Base-by-base conservation (phyloP, 164 flowering plant genomes). In the Vitis rupestris region DNA sequence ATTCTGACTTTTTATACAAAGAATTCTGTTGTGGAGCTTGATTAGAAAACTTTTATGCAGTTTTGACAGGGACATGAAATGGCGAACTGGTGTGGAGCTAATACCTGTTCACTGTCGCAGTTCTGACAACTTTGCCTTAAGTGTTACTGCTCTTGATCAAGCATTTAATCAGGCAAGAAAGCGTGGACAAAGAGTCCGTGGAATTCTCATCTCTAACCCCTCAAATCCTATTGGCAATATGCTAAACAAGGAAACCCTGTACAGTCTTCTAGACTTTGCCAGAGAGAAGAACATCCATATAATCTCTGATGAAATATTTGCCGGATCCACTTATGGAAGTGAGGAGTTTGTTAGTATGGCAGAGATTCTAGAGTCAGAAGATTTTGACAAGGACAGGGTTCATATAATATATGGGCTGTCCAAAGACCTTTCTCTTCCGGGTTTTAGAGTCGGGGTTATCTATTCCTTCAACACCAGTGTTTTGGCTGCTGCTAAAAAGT, bases 381-480 rank as follows among this genome's bases (percentile, higher is more conserved):
- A 80, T 23, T 61, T 73, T 56, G 91, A 91, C 78, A 74, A 70
- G 69, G 74, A 75, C 50, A 82, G 91, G 75, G 83, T 92, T 67
- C 98, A 93, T 64, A 74, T 91, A 15, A 67, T 93, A 16, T 91
- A 91, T 73, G 93, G 94, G 44, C 75, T 91, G 52, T 93, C 98
- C 2, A 89, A 91, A 69, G 97, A 93, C 78, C 80, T 91, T 2
- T 89, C 89, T 61, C 76, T 91, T 64, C 88, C 97, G 0, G 97
- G 94, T 19, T 89, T 91, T 69, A 73, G 97, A 65, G 77, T 85
- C 9, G 94, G 98, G 10, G 83, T 74, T 27, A 80, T 91, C 19
- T 87, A 86, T 75, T 88, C 98, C 37, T 81, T 62, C 61, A 87
- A 91, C 57, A 82, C 81, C n/a, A 70, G 68, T 49, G 84, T 93